Base-by-base conservation (phyloP, 169 alveolate species). In the Eimeria zaria region DNA sequence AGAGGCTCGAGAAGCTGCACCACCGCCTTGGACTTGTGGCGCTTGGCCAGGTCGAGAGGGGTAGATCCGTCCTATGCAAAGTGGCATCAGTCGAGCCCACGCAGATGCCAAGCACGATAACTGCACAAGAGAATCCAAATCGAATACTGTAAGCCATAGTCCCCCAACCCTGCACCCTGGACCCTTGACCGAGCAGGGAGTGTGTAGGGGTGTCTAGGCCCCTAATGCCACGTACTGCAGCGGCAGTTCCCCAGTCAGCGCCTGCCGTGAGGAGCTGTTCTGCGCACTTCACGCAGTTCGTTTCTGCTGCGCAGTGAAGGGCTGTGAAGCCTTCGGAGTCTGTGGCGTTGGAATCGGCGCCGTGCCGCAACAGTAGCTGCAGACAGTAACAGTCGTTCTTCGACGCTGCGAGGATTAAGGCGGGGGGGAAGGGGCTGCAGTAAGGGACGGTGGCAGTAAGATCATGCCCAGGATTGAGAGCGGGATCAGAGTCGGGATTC, bases 351-450 rank as follows among this genome's bases (percentile, higher is more conserved):
- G 78, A 39, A 30, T 84, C 91, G 22, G 91, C 91, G 30, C 91
- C 91, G 27, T 58, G 44, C 62, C 58, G 76, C 76, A 84, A 78
- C 39, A 84, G 91, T 53, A 84, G 74, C 78, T 58, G 27, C 55
- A 84, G 51, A n/a, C 39, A 53, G 76, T 9, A 44, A 78, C 91
- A 84, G 39, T 53, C 91, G 39, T 58, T 58, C 53, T 84, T 84
- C 44, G 91, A 84, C 27, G 91, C 91, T 33, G 91, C 91, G 58
- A 84, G 91, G 73, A 84, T 58, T 48, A 84, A 58, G 44, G 91
- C 91, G 7, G 91, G 91, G 41, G 91, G 91, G 33, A 84, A 84
- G 46, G 76, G 91, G 91, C 91, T 84, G 39, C 69, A n/a, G 5
- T 39, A 69, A 78, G 91, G 14, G 55, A 11, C 55, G 36, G 85